phyloP scores from a whole-genome alignment of 768 basidiomycete species.

The Tulasnella sp. region DNA sequence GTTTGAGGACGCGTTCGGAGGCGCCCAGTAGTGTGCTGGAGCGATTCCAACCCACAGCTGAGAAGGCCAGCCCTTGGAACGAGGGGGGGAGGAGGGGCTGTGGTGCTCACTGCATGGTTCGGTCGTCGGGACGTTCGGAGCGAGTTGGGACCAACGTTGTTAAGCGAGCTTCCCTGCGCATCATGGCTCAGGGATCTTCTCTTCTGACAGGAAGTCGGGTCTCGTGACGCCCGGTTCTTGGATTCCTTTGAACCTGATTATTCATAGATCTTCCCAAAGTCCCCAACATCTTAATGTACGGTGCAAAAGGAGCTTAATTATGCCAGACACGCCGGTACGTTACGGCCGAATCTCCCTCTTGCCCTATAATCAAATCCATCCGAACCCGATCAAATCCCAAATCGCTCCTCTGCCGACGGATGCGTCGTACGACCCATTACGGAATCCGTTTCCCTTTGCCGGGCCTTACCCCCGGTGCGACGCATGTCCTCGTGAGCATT shows the following conservation, averaged over 20 bases:
- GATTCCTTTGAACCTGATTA: background rate
- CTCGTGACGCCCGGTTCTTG: background rate
- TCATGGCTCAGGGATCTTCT: background rate
- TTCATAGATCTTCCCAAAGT: background rate
- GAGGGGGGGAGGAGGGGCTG: background rate
- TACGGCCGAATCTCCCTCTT: background rate
- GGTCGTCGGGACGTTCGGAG: constrained; percentile 3
- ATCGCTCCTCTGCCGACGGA: background rate
- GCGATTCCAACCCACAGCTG: no score
- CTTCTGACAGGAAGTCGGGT: background rate
- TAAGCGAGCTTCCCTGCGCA: background rate
- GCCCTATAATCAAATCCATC: background rate
- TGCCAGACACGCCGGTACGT: background rate
- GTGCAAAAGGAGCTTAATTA: background rate
- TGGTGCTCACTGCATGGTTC: background rate
- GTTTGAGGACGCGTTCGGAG: background rate
- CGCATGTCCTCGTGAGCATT: background rate
- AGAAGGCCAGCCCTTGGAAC: background rate
- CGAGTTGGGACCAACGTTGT: background rate
- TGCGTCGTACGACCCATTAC: background rate
- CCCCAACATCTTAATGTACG: background rate
- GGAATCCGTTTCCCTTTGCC: background rate
- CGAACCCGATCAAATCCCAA: background rate
- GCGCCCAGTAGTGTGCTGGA: background rate
- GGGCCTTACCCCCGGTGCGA: background rate